Conservation (phyloP, 2,329 filamentous ascomycete species). For the Aspergillus hiratsukae region DNA sequence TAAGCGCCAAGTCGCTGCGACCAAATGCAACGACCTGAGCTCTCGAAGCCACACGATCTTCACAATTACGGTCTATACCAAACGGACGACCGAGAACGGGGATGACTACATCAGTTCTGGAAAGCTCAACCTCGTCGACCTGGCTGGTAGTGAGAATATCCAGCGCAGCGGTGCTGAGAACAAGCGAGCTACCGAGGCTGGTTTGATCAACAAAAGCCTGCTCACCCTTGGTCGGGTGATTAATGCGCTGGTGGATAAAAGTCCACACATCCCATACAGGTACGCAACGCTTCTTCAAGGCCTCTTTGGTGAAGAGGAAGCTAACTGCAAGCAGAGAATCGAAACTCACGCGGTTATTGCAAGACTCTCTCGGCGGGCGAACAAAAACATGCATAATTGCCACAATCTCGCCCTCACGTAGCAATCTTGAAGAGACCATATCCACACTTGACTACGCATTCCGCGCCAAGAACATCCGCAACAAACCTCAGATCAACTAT, state of each 20-base stretch:
- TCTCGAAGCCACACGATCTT: slow-evolving; percentile 97
- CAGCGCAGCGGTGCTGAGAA: slow-evolving; percentile 96
- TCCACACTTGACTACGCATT: slow-evolving; percentile 98
- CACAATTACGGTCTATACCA: slow-evolving; percentile 88
- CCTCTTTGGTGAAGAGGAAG: neutral
- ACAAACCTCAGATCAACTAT: slow-evolving; percentile 94
- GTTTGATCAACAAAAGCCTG: slow-evolving; percentile 95
- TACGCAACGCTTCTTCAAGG: slow-evolving; percentile 10
- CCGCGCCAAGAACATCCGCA: slow-evolving; percentile 95
- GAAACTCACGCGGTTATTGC: slow-evolving; percentile 86
- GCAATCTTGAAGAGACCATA: slow-evolving; percentile 95
- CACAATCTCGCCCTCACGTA: slow-evolving; percentile 89
- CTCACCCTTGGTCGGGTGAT: slow-evolving; percentile 94
- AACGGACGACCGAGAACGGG: slow-evolving; percentile 72
- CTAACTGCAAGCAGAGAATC: slow-evolving; percentile 66
- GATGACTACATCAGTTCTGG: slow-evolving; percentile 88
- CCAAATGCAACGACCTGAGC: slow-evolving; percentile 98
- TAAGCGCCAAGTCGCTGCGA: slow-evolving; percentile 95
- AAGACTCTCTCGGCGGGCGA: slow-evolving; percentile 91
- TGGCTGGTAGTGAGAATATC: slow-evolving; percentile 97
- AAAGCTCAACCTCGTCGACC: slow-evolving; percentile 92
- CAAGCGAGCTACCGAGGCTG: slow-evolving; percentile 92
- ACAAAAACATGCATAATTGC: slow-evolving; percentile 99
- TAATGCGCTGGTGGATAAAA: slow-evolving; percentile 89
- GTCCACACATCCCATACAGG: slow-evolving; percentile 77